phyloP scores from a whole-genome alignment of 306 rosid species.

The Abrus pulchellus region DNA sequence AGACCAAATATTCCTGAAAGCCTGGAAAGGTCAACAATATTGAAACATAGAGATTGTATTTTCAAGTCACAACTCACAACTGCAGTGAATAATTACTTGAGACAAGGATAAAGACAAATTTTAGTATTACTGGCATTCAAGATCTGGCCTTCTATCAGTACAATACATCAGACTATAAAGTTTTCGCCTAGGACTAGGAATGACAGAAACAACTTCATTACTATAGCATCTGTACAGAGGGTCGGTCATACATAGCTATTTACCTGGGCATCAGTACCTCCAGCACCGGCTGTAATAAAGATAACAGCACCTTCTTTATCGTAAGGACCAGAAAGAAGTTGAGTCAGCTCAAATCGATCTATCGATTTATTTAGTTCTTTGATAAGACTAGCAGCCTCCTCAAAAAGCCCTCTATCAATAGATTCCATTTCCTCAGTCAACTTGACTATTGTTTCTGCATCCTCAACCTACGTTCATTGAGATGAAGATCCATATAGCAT shows the following conservation, averaged over 20 bases:
- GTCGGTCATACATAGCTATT: conserved; percentile 28
- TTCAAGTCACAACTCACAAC: conserved; percentile 18
- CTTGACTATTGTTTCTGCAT: conserved; percentile 88
- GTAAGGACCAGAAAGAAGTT: conserved; percentile 95
- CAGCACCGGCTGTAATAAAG: conserved; percentile 92
- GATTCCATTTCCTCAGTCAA: conserved; percentile 94
- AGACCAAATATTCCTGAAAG: conserved; percentile 31
- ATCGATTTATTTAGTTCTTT: conserved; percentile 83
- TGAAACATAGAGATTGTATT: conserved; percentile 26
- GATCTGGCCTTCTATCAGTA: conserved; percentile 15
- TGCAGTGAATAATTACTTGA: conserved; percentile 12
- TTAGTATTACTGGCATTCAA: conserved; percentile 13
- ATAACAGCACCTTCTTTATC: conserved; percentile 96
- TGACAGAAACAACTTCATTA: conserved; percentile 26
- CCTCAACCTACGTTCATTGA: conserved; percentile 77
- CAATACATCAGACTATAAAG: conserved; percentile 13
- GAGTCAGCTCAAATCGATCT: conserved; percentile 89
- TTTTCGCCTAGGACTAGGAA: conserved; percentile 29
- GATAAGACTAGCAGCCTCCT: conserved; percentile 83
- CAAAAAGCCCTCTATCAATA: conserved; percentile 76
- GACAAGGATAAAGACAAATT: conserved; percentile 13
- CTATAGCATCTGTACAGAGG: conserved; percentile 7
- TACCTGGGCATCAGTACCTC: conserved; percentile 99
- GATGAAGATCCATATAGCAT: conserved; percentile 17
- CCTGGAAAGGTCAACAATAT: conserved; percentile 5